Conservation (phyloP, 2,329 filamentous ascomycete genomes). For the Colletotrichum lini region DNA sequence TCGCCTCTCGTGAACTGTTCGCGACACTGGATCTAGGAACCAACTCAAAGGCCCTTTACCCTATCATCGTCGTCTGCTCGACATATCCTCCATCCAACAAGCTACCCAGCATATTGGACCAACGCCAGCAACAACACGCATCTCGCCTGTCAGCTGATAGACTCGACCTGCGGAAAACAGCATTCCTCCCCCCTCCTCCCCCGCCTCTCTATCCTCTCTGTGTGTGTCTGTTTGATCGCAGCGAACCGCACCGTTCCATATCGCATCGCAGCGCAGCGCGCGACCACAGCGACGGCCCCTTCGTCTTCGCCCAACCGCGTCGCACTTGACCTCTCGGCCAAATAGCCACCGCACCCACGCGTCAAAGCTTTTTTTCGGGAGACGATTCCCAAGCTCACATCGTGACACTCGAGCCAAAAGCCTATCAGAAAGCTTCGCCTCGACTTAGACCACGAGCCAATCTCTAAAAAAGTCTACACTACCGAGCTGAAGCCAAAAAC, state of each 20-base stretch:
- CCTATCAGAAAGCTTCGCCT: constrained; percentile 42
- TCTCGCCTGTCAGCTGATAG: constrained; percentile 66
- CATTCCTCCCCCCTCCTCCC: constrained; percentile 2
- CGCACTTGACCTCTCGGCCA: constrained; percentile 39
- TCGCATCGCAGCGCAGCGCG: constrained; percentile 37
- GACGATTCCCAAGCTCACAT: constrained; percentile 38
- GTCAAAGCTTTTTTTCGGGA: constrained; percentile 35
- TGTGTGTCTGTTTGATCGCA: constrained; percentile 25
- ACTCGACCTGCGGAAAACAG: constrained; percentile 59
- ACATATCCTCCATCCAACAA: neutral
- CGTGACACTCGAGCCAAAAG: constrained; percentile 42
- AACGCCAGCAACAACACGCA: constrained; percentile 34
- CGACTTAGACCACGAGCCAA: constrained; percentile 36
- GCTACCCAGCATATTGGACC: constrained; percentile 50
- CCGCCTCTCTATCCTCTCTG: neutral
- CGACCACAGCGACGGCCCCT: constrained; percentile 45
- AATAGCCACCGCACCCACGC: constrained; percentile 23
- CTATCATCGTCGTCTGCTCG: constrained; percentile 62
- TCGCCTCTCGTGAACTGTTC: constrained; percentile 44
- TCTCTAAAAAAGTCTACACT: constrained; percentile 14
- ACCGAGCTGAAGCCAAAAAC: constrained; percentile 26
- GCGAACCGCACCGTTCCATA: constrained; percentile 13
- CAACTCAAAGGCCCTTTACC: constrained; percentile 57
- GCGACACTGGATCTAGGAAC: constrained; percentile 47
- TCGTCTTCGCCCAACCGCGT: constrained; percentile 39